Evolutionary conservation across 139 green algal species (phyloP).

Genomic region (Zygnema cylindricum): DNA sequence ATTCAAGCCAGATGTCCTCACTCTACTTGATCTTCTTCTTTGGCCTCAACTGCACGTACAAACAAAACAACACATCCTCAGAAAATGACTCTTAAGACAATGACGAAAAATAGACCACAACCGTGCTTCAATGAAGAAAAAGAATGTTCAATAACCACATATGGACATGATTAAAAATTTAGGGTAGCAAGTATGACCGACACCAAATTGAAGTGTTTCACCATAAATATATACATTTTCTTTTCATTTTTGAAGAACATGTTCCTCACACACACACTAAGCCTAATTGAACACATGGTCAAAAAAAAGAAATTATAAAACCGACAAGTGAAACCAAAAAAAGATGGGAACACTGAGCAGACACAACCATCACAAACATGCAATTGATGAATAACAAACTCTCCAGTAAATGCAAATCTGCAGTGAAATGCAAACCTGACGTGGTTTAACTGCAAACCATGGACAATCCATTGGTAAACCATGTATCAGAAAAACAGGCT

Average conservation of each 20-base stretch:
- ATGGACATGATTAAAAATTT: not conserved
- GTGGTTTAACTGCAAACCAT: not conserved
- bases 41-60: conserved; percentile 40
- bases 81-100: too few relatives aligned
- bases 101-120: too few relatives aligned
- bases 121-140: not conserved
- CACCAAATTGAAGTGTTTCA: not conserved
- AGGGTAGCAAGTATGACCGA: not conserved
- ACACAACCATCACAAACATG: not conserved
- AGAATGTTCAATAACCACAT: not conserved
- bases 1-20: too few relatives aligned
- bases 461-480: not conserved
- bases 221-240: too few relatives aligned
- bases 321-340: too few relatives aligned
- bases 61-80: too few relatives aligned
- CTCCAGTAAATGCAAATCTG: not conserved
- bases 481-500: not conserved
- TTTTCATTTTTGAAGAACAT: too few relatives aligned
- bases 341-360: too few relatives aligned
- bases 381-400: not conserved
- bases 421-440: not conserved
- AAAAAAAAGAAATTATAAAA: too few relatives aligned
- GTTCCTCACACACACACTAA: too few relatives aligned
- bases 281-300: too few relatives aligned
- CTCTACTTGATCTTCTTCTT: conserved; percentile 66